A percentile compares a stretch with the other conserved stretches of the same genome.
phyloP scores from a whole-genome alignment of 371 early-diverging fungal genomes.

The Chytridiales sp. region DNA sequence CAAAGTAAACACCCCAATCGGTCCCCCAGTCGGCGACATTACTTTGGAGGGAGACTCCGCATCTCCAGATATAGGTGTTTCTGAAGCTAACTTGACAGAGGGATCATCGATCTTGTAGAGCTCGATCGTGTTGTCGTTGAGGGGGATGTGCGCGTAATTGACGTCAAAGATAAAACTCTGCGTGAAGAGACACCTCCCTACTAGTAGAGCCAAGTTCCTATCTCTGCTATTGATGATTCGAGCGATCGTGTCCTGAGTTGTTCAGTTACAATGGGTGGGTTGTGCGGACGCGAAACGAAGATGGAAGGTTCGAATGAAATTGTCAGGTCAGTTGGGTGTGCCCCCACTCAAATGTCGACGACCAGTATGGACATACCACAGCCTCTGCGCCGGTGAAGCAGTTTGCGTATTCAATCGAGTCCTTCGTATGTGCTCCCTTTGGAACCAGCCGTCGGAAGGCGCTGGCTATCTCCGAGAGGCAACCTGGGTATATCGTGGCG shows the following conservation, averaged over 20 bases:
- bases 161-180: slow-evolving; percentile 90
- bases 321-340: not conserved
- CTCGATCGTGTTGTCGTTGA: slow-evolving; percentile 77
- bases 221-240: slow-evolving; percentile 76
- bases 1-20: slow-evolving; percentile 83
- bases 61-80: not conserved
- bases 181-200: slow-evolving; percentile 84
- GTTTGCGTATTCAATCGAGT: slow-evolving; percentile 76
- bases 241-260: slow-evolving; percentile 74
- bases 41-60: not conserved
- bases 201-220: slow-evolving; percentile 76
- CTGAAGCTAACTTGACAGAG: not conserved
- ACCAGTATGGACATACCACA: slow-evolving; percentile 57
- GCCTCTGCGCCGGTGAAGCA: slow-evolving; percentile 82
- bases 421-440: slow-evolving; percentile 54
- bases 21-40: slow-evolving; percentile 34
- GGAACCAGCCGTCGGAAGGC: slow-evolving; percentile 56
- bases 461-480: slow-evolving; percentile 77
- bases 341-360: not conserved
- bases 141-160: slow-evolving; percentile 68
- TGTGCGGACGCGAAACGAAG: not conserved
- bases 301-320: not conserved
- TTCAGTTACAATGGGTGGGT: no score
- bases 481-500: slow-evolving; percentile 84
- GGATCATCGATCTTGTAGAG: slow-evolving; percentile 65